Percentiles rank a stretch among this genome's conserved stretches.
Conservation (phyloP, 495 filamentous ascomycete genomes). For the Extremus antarcticus region DNA sequence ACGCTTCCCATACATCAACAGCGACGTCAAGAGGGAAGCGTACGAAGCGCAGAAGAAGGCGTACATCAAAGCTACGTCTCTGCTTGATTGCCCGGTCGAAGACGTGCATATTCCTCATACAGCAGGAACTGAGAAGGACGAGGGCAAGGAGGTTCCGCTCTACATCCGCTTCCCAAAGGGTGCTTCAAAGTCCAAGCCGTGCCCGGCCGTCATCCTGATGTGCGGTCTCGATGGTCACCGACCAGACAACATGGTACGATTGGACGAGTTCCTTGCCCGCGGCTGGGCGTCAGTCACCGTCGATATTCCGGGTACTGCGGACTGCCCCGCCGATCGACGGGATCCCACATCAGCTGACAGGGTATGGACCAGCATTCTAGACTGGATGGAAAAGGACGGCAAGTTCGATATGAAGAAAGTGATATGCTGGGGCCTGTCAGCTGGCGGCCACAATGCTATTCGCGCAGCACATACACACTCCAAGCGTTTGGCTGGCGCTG, state of each 20-base stretch:
- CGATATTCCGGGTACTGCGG: conserved; percentile 69
- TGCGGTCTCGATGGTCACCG: conserved; percentile 68
- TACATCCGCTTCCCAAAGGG: conserved; percentile 47
- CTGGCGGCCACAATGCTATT: conserved; percentile 66
- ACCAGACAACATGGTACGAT: conserved; percentile 59
- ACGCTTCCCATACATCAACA: conserved; percentile 60
- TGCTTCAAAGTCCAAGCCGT: conserved; percentile 31
- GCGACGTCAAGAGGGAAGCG: conserved; percentile 40
- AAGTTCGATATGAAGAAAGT: conserved; percentile 50
- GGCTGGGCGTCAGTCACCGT: conserved; percentile 57
- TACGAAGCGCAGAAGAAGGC: conserved; percentile 57
- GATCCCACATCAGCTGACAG: conserved; percentile 43
- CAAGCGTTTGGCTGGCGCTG: conserved; percentile 40
- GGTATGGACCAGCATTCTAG: conserved; percentile 51
- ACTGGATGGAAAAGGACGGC: conserved; percentile 47
- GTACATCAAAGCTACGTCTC: conserved; percentile 46
- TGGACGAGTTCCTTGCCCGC: conserved; percentile 47
- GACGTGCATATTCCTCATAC: conserved; percentile 51
- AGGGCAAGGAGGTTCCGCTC: conserved; percentile 47
- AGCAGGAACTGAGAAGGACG: conserved; percentile 33
- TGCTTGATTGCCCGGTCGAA: conserved; percentile 44
- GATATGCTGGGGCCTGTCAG: conserved; percentile 62
- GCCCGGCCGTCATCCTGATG: conserved; percentile 54
- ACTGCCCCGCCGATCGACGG: conserved; percentile 53
- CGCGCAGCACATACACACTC: conserved; percentile 59